Evolutionary conservation across 2,329 filamentous ascomycete genomes (phyloP).

Genomic region (Annulohypoxylon truncatum): DNA sequence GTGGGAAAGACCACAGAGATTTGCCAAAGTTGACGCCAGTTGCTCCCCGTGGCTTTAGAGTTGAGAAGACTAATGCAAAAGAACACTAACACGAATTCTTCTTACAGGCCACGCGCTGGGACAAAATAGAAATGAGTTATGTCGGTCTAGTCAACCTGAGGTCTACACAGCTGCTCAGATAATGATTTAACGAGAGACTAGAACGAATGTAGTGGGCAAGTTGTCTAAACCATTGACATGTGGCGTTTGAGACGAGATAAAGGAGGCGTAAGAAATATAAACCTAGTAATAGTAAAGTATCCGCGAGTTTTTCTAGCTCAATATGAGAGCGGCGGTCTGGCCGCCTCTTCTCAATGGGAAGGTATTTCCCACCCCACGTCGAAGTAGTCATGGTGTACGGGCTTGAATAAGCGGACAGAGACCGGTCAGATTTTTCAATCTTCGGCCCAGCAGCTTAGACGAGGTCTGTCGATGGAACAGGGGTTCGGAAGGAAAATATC

Average conservation of each 20-base stretch:
- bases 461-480: slow-evolving; percentile 11
- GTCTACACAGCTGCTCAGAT: slow-evolving; percentile 12
- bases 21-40: not conserved
- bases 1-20: not conserved
- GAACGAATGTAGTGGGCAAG: slow-evolving; percentile 23
- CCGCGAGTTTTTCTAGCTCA: not conserved
- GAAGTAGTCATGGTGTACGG: not conserved
- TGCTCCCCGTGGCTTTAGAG: not conserved
- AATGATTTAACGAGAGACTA: slow-evolving; percentile 15
- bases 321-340: slow-evolving; percentile 15
- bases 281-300: not conserved
- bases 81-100: not conserved
- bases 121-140: not conserved
- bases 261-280: not conserved
- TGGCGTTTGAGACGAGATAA: slow-evolving; percentile 12
- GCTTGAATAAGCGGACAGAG: slow-evolving; percentile 8
- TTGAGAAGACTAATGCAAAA: not conserved
- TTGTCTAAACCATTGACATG: slow-evolving; percentile 3
- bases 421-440: slow-evolving; percentile 2
- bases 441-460: not conserved
- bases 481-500: slow-evolving; percentile 9
- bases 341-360: not conserved
- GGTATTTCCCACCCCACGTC: slow-evolving; percentile 9
- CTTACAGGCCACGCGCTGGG: slow-evolving; percentile 1
- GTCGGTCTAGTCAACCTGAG: slow-evolving; percentile 8